Evolutionary conservation across 805 yeast genomes (phyloP).

Genomic region (Myxozyma nipponensis): DNA sequence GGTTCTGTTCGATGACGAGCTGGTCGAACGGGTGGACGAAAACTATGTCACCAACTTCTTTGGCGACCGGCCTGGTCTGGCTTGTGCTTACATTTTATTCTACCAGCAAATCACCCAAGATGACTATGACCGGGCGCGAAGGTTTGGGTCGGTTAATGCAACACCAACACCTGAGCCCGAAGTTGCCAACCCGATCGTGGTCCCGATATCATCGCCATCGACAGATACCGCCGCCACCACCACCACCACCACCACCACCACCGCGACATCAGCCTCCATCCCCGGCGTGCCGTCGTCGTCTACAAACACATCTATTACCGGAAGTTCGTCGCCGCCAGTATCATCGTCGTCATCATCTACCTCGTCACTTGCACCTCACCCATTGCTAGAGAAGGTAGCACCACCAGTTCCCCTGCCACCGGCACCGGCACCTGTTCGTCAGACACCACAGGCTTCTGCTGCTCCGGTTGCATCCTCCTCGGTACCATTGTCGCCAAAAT

Average conservation of each 20-base stretch:
- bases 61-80: constrained; percentile 82
- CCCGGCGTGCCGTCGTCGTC: constrained; percentile 2
- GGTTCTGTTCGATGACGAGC: constrained; percentile 92
- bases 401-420: neutral
- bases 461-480: neutral
- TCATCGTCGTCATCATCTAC: constrained; percentile 1
- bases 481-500: neutral
- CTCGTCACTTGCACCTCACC: constrained; percentile 14
- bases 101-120: constrained; percentile 57
- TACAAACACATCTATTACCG: neutral
- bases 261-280: neutral
- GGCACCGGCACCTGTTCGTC: neutral
- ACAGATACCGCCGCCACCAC: neutral
- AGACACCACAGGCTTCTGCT: neutral
- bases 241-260: neutral
- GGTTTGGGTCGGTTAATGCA: neutral
- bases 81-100: constrained; percentile 87
- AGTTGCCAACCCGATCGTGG: neutral
- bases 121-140: neutral
- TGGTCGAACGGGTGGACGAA: constrained; percentile 84
- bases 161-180: neutral
- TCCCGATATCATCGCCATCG: neutral
- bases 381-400: constrained; percentile 1
- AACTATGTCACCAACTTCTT: constrained; percentile 76
- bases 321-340: neutral